Evolutionary conservation across 495 filamentous ascomycete genomes (phyloP), one percentile per base, ranked within the genome.

Genomic region (Peziza echinospora): DNA sequence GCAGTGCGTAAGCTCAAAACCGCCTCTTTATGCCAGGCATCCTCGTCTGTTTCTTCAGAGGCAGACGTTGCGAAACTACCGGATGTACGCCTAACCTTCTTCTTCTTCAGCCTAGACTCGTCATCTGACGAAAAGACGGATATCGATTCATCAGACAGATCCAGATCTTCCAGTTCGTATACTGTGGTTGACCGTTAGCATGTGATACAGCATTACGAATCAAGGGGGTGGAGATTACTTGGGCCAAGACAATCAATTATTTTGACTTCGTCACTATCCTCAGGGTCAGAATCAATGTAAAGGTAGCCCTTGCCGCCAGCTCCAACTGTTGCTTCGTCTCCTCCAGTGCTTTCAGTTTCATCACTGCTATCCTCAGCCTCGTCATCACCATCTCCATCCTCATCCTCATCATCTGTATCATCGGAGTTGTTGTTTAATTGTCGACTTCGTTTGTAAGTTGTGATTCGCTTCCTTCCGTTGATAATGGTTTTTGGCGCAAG

Each of bases 11-110:
- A 71, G 50, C 82, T 89, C 53, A 72, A 67, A 2, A 83, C 76
- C 9, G 91, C 89, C 47, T 96, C 89, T 39, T 78, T 68, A 54
- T 93, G 82, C 71, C 94, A 96, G 54, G 75, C 68, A 41, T 66
- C 74, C 43, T 73, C 62, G 17, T 73, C 67, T 16, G 69, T 70
- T 16, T 72, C 73, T 13, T 76, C 73, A 3, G 76, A 82, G 25
- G 55, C 58, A 39, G 60, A 51, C 10, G 56, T 56, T 26, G 56
- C 45, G 41, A 43, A 43, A 43, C 17, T 43, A 4, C 41, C 17
- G 41, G 41, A 37, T 17, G 30, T 17, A 3, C 24, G 23, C 40
- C 26, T 43, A 13, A 24, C 43, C 42, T 44, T 52, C 46, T 34
- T 56, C 56, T 22, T 28, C n/a, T 64, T 54, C 25, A 42, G 57